Conservation (phyloP, 371 early-diverging fungal genomes). For the Apophysomyces variabilis region DNA sequence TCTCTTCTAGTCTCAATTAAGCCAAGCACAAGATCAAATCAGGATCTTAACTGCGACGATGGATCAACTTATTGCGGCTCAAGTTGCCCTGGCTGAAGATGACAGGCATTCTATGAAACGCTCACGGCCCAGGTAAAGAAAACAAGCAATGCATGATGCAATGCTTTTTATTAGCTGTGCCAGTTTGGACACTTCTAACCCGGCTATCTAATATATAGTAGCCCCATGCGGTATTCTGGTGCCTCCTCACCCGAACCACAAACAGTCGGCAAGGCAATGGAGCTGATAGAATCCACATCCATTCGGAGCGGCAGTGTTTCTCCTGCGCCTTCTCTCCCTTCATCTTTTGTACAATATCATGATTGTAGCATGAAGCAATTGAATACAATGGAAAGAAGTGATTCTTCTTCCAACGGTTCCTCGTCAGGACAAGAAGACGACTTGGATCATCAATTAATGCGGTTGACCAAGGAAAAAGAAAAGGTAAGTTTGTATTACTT, state of each 20-base stretch:
- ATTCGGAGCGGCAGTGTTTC: not conserved
- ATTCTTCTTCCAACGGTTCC: not conserved
- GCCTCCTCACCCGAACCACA: not conserved
- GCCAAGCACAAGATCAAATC: slow-evolving; percentile 37
- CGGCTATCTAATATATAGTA: not conserved
- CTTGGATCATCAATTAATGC: slow-evolving; percentile 22
- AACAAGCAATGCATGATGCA: not conserved
- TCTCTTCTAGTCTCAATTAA: slow-evolving; percentile 26
- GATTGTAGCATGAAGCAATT: not conserved
- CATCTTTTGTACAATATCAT: not conserved
- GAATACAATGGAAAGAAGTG: not conserved
- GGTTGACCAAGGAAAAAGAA: slow-evolving; percentile 28
- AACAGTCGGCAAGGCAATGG: not conserved
- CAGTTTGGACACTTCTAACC: not conserved
- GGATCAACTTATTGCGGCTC: slow-evolving; percentile 41
- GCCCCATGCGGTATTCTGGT: not conserved
- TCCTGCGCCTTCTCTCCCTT: slow-evolving; percentile 8
- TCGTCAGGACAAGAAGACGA: slow-evolving; percentile 8
- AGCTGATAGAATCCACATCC: not conserved
- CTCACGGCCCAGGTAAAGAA: not conserved
- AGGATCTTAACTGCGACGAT: slow-evolving; percentile 38
- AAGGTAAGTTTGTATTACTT: slow-evolving; percentile 13
- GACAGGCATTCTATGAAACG: not conserved
- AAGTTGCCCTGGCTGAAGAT: slow-evolving; percentile 12
- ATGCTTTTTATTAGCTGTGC: not conserved